phyloP scores from a whole-genome alignment of 768 basidiomycete species.

The Phaeolepiota aurea region DNA sequence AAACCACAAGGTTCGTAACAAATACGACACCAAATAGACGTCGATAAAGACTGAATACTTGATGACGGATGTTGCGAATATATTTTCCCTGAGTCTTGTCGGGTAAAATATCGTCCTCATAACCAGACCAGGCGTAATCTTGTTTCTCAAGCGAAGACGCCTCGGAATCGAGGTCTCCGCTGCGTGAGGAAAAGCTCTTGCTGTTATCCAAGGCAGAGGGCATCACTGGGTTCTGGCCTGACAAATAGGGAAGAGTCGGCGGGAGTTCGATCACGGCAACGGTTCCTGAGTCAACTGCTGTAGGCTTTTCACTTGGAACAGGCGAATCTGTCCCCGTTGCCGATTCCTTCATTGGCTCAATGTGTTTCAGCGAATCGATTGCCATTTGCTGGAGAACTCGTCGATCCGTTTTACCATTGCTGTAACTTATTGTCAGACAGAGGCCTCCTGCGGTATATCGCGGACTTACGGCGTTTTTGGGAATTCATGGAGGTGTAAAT shows the following conservation, averaged over 20 bases:
- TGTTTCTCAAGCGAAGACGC: conserved; percentile 22
- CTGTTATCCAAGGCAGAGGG: neutral
- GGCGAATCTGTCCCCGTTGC: too few relatives aligned
- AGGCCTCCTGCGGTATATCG: conserved; percentile 3
- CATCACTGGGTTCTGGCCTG: neutral
- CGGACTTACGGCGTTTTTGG: conserved; percentile 41
- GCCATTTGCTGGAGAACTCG: conserved; percentile 31
- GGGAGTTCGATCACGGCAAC: neutral
- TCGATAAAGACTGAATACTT: conserved; percentile 48
- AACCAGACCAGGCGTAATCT: conserved; percentile 41
- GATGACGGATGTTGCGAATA: conserved; percentile 46
- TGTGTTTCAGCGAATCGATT: conserved; percentile 10
- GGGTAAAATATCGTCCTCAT: conserved; percentile 40
- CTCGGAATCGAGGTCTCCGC: conserved; percentile 15
- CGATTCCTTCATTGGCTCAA: neutral
- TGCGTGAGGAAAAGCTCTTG: too few relatives aligned
- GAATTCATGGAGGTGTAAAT: conserved; percentile 33
- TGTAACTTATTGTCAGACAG: conserved; percentile 9
- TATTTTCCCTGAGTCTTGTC: conserved; percentile 38
- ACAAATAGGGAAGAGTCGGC: neutral
- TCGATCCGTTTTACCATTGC: conserved; percentile 47
- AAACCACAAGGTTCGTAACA: conserved; percentile 41
- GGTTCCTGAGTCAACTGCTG: neutral
- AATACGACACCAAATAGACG: conserved; percentile 55
- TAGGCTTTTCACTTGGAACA: neutral